These are phyloP conservation scores for Tagetes patula DNA, from an alignment of 129 eudicot species.

Conservation along the genomic window DNA sequence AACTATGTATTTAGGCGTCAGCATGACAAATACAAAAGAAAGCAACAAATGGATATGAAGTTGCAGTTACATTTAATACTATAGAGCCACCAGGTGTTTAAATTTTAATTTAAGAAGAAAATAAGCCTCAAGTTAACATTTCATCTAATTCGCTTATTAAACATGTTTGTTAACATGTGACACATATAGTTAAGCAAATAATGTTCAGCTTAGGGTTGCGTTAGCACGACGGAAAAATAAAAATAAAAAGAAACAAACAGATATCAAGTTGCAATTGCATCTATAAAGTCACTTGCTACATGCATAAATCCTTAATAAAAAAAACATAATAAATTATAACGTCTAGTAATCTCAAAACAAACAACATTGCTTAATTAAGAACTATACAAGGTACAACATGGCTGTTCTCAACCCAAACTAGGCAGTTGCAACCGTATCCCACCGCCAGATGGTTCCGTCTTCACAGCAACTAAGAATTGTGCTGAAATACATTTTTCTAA, in stretches of 20 bases:
- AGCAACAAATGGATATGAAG: too few species aligned
- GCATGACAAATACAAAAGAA: too few species aligned
- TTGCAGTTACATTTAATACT: too few species aligned
- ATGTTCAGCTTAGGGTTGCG: too few species aligned
- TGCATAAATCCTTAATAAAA: not conserved
- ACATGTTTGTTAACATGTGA: too few species aligned
- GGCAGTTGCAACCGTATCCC: slow-evolving; percentile 88
- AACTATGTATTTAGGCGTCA: too few species aligned
- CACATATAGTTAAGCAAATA: too few species aligned
- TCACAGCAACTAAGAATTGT: slow-evolving; percentile 94
- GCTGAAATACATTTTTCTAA: slow-evolving; percentile 49
- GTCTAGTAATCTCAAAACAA: not conserved
- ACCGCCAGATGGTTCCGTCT: slow-evolving; percentile 99
- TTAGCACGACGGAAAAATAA: not conserved
- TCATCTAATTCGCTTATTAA: not conserved
- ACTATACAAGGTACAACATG: slow-evolving; percentile 24
- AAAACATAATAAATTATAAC: not conserved
- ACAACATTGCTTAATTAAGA: slow-evolving; percentile 8
- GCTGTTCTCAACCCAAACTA: slow-evolving; percentile 18
- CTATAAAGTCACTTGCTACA: not conserved
- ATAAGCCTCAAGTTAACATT: too few species aligned
- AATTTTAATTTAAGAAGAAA: too few species aligned
- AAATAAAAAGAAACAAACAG: not conserved
- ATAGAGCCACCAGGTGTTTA: too few species aligned
- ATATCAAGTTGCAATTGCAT: not conserved